phyloP scores from a whole-genome alignment of 2,329 filamentous ascomycete genomes.

The Didymellaceae sp. region DNA sequence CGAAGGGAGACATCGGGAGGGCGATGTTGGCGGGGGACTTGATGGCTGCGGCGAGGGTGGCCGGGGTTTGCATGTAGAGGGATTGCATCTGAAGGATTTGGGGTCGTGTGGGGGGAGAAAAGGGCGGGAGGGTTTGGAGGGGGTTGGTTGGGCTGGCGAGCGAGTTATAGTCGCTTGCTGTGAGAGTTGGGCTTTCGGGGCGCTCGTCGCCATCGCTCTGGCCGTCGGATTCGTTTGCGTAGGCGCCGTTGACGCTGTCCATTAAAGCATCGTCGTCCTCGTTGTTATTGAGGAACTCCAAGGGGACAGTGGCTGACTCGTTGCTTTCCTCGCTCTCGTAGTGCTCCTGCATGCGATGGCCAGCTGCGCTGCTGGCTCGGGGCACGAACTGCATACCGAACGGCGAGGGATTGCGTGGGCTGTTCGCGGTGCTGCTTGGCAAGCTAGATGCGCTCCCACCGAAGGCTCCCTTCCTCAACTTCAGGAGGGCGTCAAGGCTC shows the following conservation, averaged over 20 bases:
- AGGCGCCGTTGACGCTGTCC: slow-evolving; percentile 40
- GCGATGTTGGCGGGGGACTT: slow-evolving; percentile 31
- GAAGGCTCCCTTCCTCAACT: slow-evolving; percentile 77
- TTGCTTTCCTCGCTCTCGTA: slow-evolving; percentile 37
- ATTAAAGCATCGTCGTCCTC: slow-evolving; percentile 30
- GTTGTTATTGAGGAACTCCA: slow-evolving; percentile 28
- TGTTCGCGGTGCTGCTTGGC: slow-evolving; percentile 58
- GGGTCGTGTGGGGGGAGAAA: slow-evolving; percentile 22
- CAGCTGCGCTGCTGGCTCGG: slow-evolving; percentile 36
- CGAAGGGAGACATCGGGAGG: slow-evolving; percentile 32
- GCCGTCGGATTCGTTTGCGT: slow-evolving; percentile 28
- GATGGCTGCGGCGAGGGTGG: slow-evolving; percentile 11
- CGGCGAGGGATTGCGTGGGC: slow-evolving; percentile 46
- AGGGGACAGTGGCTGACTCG: slow-evolving; percentile 27
- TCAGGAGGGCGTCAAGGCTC: slow-evolving; percentile 74
- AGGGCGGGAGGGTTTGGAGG: slow-evolving; percentile 11
- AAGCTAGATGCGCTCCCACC: slow-evolving; percentile 78
- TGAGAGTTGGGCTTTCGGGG: slow-evolving; percentile 43
- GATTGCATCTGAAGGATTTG: slow-evolving; percentile 31
- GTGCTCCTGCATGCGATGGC: slow-evolving; percentile 38
- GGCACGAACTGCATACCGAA: slow-evolving; percentile 48
- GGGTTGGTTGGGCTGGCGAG: slow-evolving; percentile 32
- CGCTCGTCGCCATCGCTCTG: slow-evolving; percentile 24
- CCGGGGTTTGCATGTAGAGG: slow-evolving; percentile 22
- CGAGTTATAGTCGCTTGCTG: slow-evolving; percentile 38